Percentiles rank a stretch among this genome's conserved stretches.
These are phyloP conservation scores for Candida michaelii DNA, from an alignment of 805 yeast species.

Conservation along the genomic window DNA sequence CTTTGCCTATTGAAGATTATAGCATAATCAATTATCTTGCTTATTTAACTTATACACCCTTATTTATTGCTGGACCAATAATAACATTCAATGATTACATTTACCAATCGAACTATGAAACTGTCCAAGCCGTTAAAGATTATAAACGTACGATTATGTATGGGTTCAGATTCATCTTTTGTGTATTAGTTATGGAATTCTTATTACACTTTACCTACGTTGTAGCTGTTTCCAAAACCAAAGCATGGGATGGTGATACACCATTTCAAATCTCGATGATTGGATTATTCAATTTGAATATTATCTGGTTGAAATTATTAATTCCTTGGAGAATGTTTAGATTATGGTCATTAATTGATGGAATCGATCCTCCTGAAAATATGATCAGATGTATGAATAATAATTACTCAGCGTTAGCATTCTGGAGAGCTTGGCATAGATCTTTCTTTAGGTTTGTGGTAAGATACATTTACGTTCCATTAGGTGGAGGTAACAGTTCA, in stretches of 20 bases:
- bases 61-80: conserved; percentile 94
- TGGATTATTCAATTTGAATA: conserved; percentile 83
- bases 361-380: conserved; percentile 95
- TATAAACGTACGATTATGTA: conserved; percentile 55
- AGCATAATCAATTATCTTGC: conserved; percentile 65
- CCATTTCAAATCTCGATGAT: conserved; percentile 95
- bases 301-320: conserved; percentile 88
- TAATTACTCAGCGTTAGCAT: conserved; percentile 89
- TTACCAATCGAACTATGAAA: conserved; percentile 62
- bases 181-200: conserved; percentile 86
- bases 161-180: conserved; percentile 65
- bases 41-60: conserved; percentile 80
- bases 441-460: conserved; percentile 88
- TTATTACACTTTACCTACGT: conserved; percentile 86
- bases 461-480: conserved; percentile 84
- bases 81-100: conserved; percentile 88
- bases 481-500: conserved; percentile 74
- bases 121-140: conserved; percentile 55
- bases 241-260: conserved; percentile 86
- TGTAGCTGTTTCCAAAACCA: conserved; percentile 85
- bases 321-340: conserved; percentile 97
- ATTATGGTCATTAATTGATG: conserved; percentile 89
- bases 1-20: conserved; percentile 62
- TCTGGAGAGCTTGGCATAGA: conserved; percentile 99
- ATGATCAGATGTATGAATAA: conserved; percentile 96